These are phyloP conservation scores for Gossypium longicalyx DNA, from an alignment of 345 rosid species.

Conservation along the genomic window DNA sequence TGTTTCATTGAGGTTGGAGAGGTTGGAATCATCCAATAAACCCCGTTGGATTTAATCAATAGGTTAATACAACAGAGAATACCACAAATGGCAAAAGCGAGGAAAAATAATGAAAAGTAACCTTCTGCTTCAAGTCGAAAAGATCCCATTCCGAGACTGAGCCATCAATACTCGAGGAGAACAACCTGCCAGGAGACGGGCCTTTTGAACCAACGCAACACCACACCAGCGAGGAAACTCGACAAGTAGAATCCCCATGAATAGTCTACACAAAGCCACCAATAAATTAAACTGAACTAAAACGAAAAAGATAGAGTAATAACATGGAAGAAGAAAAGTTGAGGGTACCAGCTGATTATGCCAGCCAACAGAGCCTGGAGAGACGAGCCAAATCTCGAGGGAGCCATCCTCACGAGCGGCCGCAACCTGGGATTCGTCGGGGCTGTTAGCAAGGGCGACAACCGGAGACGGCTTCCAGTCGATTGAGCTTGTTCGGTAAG, in stretches of 20 bases:
- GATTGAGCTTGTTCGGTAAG: constrained; percentile 62
- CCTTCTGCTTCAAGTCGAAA: constrained; percentile 84
- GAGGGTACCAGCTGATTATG: constrained; percentile 82
- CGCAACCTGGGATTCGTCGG: constrained; percentile 69
- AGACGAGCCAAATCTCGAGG: constrained; percentile 95
- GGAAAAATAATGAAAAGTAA: constrained; percentile 10
- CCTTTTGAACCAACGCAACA: constrained; percentile 48
- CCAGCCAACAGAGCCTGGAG: constrained; percentile 94
- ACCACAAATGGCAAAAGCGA: background rate
- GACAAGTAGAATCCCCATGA: constrained; percentile 67
- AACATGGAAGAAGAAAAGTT: background rate
- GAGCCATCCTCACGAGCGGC: constrained; percentile 93
- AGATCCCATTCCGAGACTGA: constrained; percentile 85
- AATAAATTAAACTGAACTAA: background rate
- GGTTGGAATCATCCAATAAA: background rate
- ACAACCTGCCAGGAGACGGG: constrained; percentile 63
- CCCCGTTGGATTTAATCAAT: background rate
- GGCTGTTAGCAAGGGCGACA: constrained; percentile 75
- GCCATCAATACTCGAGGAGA: constrained; percentile 84
- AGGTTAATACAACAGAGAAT: background rate
- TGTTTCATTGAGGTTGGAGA: background rate
- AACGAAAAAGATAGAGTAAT: background rate
- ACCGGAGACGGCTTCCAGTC: constrained; percentile 93
- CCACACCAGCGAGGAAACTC: constrained; percentile 89
- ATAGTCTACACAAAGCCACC: constrained; percentile 43